A percentile compares a stretch with the other conserved stretches of the same genome.
Evolutionary conservation across 2,329 filamentous ascomycete genomes (phyloP).

Genomic region (Aspergillus aculeatus): DNA sequence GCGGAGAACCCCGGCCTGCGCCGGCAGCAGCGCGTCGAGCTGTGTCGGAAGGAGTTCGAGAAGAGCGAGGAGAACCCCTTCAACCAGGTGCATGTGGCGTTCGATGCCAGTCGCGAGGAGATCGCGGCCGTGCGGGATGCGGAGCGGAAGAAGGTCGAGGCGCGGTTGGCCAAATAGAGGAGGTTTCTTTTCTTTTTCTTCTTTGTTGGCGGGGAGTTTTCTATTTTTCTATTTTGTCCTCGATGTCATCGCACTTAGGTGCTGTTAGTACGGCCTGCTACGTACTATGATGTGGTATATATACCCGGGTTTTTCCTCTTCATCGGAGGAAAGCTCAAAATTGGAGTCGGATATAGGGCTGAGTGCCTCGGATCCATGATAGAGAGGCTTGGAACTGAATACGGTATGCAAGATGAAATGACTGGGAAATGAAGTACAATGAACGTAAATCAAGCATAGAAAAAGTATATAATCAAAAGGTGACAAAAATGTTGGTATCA

Average conservation of each 20-base stretch:
- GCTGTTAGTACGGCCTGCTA: background rate
- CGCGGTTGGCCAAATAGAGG: constrained; percentile 51
- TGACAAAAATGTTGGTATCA: constrained; percentile 19
- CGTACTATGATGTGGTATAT: background rate
- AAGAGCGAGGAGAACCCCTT: constrained; percentile 94
- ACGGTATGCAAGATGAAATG: background rate
- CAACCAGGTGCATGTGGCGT: constrained; percentile 75
- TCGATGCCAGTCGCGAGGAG: constrained; percentile 79
- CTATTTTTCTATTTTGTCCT: too few species aligned
- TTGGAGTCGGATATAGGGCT: background rate
- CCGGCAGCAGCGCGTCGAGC: constrained; percentile 78
- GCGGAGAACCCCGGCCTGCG: constrained; percentile 76
- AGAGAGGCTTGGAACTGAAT: background rate
- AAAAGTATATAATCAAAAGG: too few species aligned
- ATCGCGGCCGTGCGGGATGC: constrained; percentile 62
- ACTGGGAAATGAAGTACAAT: background rate
- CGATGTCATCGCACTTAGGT: too few species aligned
- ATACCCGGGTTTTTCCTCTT: background rate
- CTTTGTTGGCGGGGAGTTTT: too few species aligned
- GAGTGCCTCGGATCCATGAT: background rate
- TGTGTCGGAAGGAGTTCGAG: constrained; percentile 88
- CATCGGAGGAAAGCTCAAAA: background rate
- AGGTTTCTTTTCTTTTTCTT: background rate
- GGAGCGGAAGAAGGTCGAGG: constrained; percentile 74
- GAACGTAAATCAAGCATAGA: background rate